phyloP scores from a whole-genome alignment of 257 asterid species.

The Scutellaria baicalensis region DNA sequence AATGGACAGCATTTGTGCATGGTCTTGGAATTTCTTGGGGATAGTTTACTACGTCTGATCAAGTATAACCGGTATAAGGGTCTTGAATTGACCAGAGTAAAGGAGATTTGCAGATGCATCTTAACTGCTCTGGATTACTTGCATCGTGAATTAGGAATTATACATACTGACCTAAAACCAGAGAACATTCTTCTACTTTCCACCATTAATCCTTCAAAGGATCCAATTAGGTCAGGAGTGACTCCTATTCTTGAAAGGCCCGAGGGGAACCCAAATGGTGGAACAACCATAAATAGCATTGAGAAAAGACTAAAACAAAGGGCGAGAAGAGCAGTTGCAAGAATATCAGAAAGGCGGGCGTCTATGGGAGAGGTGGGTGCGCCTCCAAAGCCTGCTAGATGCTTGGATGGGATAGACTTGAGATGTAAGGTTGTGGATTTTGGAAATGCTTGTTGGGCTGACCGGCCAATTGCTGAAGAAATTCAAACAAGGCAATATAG shows the following conservation, averaged over 20 bases:
- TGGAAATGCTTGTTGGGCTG: conserved; percentile 97
- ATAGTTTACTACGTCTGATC: conserved; percentile 71
- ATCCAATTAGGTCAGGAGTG: conserved; percentile 67
- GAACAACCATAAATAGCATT: conserved; percentile 38
- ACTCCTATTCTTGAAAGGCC: conserved; percentile 81
- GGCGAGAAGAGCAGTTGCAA: conserved; percentile 95
- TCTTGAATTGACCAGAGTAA: conserved; percentile 67
- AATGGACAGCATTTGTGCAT: conserved; percentile 97
- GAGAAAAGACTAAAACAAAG: conserved; percentile 89
- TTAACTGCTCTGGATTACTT: conserved; percentile 87
- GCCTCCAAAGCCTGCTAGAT: conserved; percentile 55
- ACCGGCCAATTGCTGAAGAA: conserved; percentile 76
- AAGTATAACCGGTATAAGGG: conserved; percentile 79
- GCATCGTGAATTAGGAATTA: conserved; percentile 65
- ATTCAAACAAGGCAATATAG: conserved; percentile 97
- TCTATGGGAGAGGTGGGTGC: conserved; percentile 59
- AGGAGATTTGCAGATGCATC: conserved; percentile 85
- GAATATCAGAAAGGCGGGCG: conserved; percentile 64
- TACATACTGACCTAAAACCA: conserved; percentile 94
- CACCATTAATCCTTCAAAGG: conserved; percentile 83
- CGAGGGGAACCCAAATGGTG: conserved; percentile 71
- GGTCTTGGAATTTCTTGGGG: conserved; percentile 97
- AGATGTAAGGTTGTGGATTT: conserved; percentile 94
- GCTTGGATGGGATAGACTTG: conserved; percentile 78
- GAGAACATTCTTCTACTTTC: conserved; percentile 83